A percentile compares a stretch with the other conserved stretches of the same genome.
Conservation (phyloP, 768 basidiomycete species). For the Pleurotus pulmonarius region DNA sequence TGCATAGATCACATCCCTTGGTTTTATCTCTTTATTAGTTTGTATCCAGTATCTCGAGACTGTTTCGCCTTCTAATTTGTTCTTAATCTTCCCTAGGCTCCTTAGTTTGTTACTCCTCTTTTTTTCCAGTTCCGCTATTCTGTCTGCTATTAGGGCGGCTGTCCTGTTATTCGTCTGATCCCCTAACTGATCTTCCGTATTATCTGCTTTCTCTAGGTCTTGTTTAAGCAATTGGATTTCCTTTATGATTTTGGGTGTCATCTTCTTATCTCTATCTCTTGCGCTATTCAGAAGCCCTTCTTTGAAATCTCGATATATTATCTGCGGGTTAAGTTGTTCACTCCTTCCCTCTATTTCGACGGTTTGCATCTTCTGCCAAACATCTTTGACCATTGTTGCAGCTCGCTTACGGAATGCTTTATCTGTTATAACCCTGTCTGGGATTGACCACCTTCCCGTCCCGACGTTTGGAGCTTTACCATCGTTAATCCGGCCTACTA, state of each 20-base stretch:
- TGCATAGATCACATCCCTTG: neutral
- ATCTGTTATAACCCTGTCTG: constrained; percentile 15
- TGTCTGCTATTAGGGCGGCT: neutral
- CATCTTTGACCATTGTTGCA: neutral
- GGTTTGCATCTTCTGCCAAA: constrained; percentile 1
- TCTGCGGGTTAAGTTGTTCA: constrained; percentile 15
- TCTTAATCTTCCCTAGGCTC: neutral
- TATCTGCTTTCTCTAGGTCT: neutral
- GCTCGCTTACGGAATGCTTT: constrained; percentile 8
- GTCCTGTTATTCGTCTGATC: neutral
- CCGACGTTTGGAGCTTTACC: constrained; percentile 21
- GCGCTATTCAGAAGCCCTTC: neutral
- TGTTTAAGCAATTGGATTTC: neutral
- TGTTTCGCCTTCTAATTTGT: constrained; percentile 2
- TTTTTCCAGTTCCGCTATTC: constrained; percentile 1
- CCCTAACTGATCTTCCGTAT: neutral
- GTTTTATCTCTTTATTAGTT: neutral
- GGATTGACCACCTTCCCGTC: constrained; percentile 27
- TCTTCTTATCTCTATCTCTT: constrained; percentile 9
- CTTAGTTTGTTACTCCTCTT: constrained; percentile 5
- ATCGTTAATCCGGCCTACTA: constrained; percentile 17
- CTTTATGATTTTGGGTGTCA: constrained; percentile 4
- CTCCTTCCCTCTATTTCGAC: constrained; percentile 1
- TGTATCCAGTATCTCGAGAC: neutral
- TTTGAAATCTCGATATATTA: constrained; percentile 8